These are phyloP conservation scores for Akanthomyces lecanii DNA, from an alignment of 2,329 filamentous ascomycete genomes.

Conservation along the genomic window DNA sequence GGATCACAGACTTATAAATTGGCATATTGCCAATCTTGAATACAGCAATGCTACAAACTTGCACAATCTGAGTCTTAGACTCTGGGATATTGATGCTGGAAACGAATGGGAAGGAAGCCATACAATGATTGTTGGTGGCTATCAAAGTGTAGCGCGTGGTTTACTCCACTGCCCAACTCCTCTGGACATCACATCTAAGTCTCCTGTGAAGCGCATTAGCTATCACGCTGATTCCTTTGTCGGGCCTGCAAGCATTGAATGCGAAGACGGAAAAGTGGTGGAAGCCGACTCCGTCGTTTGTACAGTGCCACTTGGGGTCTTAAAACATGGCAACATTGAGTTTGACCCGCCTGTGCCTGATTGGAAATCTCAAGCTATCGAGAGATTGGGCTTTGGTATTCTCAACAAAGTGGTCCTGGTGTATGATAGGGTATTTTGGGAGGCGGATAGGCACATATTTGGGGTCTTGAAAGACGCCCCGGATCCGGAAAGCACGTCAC, in stretches of 20 bases:
- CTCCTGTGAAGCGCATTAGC: conserved; percentile 65
- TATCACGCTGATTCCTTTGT: conserved; percentile 50
- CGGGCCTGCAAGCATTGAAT: conserved; percentile 60
- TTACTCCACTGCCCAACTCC: conserved; percentile 71
- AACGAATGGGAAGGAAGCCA: conserved; percentile 97
- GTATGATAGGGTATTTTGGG: conserved; percentile 89
- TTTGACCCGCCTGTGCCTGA: conserved; percentile 88
- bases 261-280: conserved; percentile 70
- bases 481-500: conserved; percentile 65
- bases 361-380: conserved; percentile 78
- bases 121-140: conserved; percentile 88
- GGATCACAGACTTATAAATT: conserved; percentile 88
- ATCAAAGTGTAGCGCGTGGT: conserved; percentile 87
- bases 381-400: conserved; percentile 83
- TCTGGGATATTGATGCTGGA: conserved; percentile 96
- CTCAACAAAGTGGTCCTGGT: conserved; percentile 94
- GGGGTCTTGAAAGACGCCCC: conserved; percentile 76
- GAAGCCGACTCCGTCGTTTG: conserved; percentile 89
- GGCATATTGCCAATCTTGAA: conserved; percentile 97
- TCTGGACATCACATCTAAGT: conserved; percentile 71
- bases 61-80: conserved; percentile 77
- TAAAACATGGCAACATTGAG: conserved; percentile 76
- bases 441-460: conserved; percentile 85
- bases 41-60: conserved; percentile 94
- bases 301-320: conserved; percentile 82